phyloP scores from a whole-genome alignment of 148 eudicot genomes.

The Rhododendron molle region DNA sequence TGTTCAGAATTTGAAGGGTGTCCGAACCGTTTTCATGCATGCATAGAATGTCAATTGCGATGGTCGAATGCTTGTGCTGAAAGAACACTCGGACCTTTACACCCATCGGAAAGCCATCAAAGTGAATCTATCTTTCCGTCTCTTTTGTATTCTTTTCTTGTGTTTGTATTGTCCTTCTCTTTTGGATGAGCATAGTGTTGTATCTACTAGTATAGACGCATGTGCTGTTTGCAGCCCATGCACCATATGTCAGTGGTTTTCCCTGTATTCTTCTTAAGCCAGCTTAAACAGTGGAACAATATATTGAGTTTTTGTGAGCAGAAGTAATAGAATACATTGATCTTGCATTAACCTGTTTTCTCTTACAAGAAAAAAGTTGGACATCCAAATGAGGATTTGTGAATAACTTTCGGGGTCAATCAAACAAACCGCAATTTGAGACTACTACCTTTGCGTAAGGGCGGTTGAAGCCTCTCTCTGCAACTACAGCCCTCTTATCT shows the following conservation, averaged over 20 bases:
- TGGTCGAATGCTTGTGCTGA: background rate
- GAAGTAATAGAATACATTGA: background rate
- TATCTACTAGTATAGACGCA: background rate
- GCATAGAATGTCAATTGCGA: background rate
- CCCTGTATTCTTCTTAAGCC: background rate
- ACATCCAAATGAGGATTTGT: background rate
- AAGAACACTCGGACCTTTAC: background rate
- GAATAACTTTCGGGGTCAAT: constrained; percentile 20
- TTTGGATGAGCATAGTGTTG: background rate
- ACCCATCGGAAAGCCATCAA: background rate
- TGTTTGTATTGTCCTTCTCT: background rate
- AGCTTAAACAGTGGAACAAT: background rate
- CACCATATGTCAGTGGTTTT: background rate
- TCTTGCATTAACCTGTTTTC: constrained; percentile 10
- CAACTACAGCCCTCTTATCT: constrained; percentile 93
- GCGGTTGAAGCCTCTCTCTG: constrained; percentile 93
- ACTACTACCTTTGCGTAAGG: constrained; percentile 78
- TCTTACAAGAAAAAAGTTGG: constrained; percentile 9
- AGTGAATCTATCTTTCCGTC: background rate
- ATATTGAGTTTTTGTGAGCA: background rate
- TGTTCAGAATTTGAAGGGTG: background rate
- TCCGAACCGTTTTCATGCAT: background rate
- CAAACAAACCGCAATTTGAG: constrained; percentile 74
- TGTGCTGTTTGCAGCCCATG: background rate
- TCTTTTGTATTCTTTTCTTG: background rate